A percentile compares a stretch with the other conserved stretches of the same genome.
phyloP scores from a whole-genome alignment of 106 monocot genomes.

The Dendrobium nobile region DNA sequence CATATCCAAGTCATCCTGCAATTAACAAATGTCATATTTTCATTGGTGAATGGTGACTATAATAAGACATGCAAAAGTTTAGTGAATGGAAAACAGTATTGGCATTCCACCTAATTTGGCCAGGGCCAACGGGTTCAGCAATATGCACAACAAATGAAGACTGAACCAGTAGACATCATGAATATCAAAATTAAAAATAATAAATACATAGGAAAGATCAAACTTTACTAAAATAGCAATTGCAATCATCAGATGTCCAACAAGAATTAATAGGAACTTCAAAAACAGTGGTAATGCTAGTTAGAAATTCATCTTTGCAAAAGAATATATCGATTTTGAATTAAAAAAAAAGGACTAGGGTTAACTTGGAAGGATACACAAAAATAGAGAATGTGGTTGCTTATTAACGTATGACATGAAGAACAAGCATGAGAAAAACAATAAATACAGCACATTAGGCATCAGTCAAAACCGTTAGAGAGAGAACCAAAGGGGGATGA shows the following conservation, averaged over 20 bases:
- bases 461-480: too few species aligned
- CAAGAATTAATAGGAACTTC: not conserved
- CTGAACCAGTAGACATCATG: not conserved
- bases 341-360: not conserved
- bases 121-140: not conserved
- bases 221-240: not conserved
- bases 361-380: not conserved
- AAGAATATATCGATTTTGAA: not conserved
- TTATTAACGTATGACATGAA: not conserved
- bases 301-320: not conserved
- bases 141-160: not conserved
- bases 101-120: not conserved
- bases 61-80: not conserved
- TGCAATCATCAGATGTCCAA: not conserved
- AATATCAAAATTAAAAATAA: not conserved
- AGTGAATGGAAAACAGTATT: not conserved
- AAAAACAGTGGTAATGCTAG: not conserved
- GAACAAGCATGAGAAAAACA: not conserved
- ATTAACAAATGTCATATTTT: not conserved
- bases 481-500: too few species aligned
- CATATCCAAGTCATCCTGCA: slow-evolving; percentile 76
- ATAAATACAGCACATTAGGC: not conserved
- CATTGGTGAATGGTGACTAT: not conserved
- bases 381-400: not conserved
- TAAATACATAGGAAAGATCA: not conserved